Percentiles rank a stretch among this genome's conserved stretches.
Conservation (phyloP, 2,329 filamentous ascomycete species). For the Sclerotinia subarctica region DNA sequence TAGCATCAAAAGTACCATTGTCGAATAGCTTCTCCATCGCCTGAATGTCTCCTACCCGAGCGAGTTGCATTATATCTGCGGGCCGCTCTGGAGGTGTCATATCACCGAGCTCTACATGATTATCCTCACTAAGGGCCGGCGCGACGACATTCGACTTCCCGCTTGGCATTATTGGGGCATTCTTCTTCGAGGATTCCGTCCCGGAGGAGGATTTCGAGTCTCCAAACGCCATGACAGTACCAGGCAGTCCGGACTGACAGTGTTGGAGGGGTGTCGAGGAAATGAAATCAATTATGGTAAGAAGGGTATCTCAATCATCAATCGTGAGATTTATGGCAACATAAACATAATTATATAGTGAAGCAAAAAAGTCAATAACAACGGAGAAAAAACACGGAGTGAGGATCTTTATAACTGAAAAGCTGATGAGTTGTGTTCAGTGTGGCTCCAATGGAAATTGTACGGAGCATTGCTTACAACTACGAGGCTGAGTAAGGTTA, state of each 20-base stretch:
- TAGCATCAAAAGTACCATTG: slow-evolving; percentile 74
- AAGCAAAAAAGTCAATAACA: not conserved
- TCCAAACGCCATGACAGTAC: slow-evolving; percentile 31
- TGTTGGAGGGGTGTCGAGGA: not conserved
- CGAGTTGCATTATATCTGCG: slow-evolving; percentile 88
- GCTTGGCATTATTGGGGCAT: slow-evolving; percentile 50
- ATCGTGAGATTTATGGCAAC: slow-evolving; percentile 10
- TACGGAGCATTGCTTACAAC: slow-evolving; percentile 4
- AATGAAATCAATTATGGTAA: not conserved
- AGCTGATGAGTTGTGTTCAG: slow-evolving; percentile 17
- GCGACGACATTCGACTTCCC: slow-evolving; percentile 52
- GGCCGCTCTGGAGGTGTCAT: slow-evolving; percentile 32
- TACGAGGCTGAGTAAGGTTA: slow-evolving; percentile 22
- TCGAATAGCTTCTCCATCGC: slow-evolving; percentile 90
- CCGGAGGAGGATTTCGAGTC: slow-evolving; percentile 26
- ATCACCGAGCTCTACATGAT: slow-evolving; percentile 39
- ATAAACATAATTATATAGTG: slow-evolving; percentile 3
- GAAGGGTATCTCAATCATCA: slow-evolving; percentile 9
- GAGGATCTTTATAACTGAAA: not conserved
- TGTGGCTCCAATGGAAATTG: slow-evolving; percentile 4
- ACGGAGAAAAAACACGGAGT: not conserved
- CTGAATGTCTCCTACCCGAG: slow-evolving; percentile 78
- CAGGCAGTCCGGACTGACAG: slow-evolving; percentile 24
- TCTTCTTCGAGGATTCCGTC: slow-evolving; percentile 28
- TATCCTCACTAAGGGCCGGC: slow-evolving; percentile 51